Base-by-base conservation (phyloP, 2,329 filamentous ascomycete species). In the Beauveria asiatica region DNA sequence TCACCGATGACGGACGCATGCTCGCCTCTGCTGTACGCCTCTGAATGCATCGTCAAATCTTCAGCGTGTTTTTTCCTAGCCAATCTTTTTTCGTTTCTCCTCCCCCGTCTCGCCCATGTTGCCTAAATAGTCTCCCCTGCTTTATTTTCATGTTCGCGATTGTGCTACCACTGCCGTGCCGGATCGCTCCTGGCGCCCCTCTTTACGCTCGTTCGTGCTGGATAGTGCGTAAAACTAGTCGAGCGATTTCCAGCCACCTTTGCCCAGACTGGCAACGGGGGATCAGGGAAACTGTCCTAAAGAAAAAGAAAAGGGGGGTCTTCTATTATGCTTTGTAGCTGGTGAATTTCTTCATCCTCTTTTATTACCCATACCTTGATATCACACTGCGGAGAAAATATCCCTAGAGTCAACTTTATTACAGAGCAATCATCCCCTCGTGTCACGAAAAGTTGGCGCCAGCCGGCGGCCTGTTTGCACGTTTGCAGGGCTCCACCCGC, bases 1-100 rank as follows among this genome's bases (percentile, higher is more conserved):
- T 46, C 54, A 48, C 54, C 54, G 54, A 57, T 57, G 27, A 48
- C 54, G 54, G 54, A 48, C 44, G 54, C 54, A 57, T 37, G n/a
- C n/a, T 23, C 54, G 44, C 23, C 23, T 25, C 16, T 30, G 19
- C 19, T 57, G 42, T 48, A 19, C 42, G 30, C 30, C 19, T 48
- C 19, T 44, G 10, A 10, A 13, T 53, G 11, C 50, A 33, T 33
- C 25, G 1, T 25, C 21, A 27, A 41, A 53, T 41, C 11, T 16
- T 48, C 44, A 48, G 16, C 25, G 9, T 44, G 23, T 16, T 16
- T 11, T 33, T 9, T 5, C 16, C 25, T 30, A 6, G n/a, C 23
- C 30, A 16, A 16, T 16, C 25, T 33, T 10, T 21, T 17, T 17
- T 4, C 3, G 9, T 45, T 7, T 3, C n/a, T 41, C 10, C 21